These are phyloP conservation scores for Babesia bovis DNA, from an alignment of 169 alveolate genomes.

Conservation along the genomic window DNA sequence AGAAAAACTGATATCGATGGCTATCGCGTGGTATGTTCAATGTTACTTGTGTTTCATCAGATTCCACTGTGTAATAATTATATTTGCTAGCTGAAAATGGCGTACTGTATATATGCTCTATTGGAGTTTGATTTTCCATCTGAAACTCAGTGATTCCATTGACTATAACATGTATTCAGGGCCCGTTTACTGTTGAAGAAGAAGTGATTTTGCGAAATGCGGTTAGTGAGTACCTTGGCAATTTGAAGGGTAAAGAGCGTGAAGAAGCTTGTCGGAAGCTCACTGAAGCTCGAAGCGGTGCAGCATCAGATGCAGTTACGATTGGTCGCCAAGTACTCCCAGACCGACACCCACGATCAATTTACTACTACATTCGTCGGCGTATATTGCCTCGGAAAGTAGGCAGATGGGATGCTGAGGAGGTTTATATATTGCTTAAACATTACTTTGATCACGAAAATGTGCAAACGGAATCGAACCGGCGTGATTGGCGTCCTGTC, in stretches of 20 bases:
- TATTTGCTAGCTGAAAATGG: too few species aligned
- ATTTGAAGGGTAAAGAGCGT: conserved; percentile 1
- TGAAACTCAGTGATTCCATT: too few species aligned
- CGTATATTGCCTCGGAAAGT: conserved; percentile 14
- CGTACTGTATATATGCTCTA: too few species aligned
- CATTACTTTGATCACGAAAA: conserved; percentile 15
- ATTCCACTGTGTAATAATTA: too few species aligned
- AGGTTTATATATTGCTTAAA: conserved; percentile 39
- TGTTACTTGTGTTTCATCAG: too few species aligned
- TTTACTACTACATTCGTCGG: conserved; percentile 52
- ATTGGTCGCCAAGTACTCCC: conserved; percentile 42
- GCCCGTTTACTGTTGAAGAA: conserved; percentile 58
- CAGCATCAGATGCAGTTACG: neutral
- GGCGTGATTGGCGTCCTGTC: conserved; percentile 41
- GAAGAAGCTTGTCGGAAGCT: conserved; percentile 24
- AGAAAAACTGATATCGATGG: conserved; percentile 15
- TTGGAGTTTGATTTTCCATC: too few species aligned
- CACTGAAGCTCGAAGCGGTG: conserved; percentile 24
- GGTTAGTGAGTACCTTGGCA: conserved; percentile 23
- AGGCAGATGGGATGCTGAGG: conserved; percentile 49
- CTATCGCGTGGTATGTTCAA: conserved; percentile 14
- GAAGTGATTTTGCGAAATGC: conserved; percentile 12
- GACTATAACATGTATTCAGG: too few species aligned
- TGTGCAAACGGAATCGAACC: neutral
- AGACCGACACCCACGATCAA: conserved; percentile 52